phyloP scores from a whole-genome alignment of 176 grass and related monocot species.

The Oryza coarctata region DNA sequence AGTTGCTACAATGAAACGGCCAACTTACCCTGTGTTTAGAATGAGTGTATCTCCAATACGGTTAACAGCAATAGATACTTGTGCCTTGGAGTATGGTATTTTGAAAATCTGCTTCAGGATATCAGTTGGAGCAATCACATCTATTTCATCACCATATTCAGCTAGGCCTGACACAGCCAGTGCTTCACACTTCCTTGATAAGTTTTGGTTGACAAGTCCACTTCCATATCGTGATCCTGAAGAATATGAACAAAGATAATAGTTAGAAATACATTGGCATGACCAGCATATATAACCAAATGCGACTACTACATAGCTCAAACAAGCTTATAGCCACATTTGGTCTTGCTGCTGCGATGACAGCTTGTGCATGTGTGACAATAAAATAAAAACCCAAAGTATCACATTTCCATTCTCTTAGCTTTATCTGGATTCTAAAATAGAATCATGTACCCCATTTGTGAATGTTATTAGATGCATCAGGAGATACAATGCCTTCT shows the following conservation, averaged over 20 bases:
- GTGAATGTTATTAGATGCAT: not conserved
- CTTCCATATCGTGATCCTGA: conserved; percentile 66
- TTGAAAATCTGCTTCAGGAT: conserved; percentile 99
- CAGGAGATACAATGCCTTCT: not conserved
- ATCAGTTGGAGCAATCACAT: conserved; percentile 89
- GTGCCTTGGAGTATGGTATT: conserved; percentile 91
- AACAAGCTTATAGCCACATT: not conserved
- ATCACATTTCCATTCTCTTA: not conserved
- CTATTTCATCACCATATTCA: conserved; percentile 87
- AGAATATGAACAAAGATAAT: conserved; percentile 20
- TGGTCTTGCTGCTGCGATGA: conserved; percentile 10
- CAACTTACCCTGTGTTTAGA: conserved; percentile 86
- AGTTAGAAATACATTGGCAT: conserved; percentile 28
- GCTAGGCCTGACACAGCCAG: conserved; percentile 86
- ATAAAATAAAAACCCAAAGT: not conserved
- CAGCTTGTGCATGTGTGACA: not conserved
- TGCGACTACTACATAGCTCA: not conserved
- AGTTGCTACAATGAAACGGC: not conserved
- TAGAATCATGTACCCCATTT: not conserved
- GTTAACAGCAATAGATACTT: conserved; percentile 92
- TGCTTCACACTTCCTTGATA: conserved; percentile 91
- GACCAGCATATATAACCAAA: conserved; percentile 4
- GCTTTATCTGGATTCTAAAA: not conserved
- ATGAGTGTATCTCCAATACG: conserved; percentile 92
- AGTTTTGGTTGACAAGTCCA: conserved; percentile 76